These are phyloP conservation scores for Sclerotinia borealis DNA, from an alignment of 2,329 filamentous ascomycete species.

Conservation along the genomic window DNA sequence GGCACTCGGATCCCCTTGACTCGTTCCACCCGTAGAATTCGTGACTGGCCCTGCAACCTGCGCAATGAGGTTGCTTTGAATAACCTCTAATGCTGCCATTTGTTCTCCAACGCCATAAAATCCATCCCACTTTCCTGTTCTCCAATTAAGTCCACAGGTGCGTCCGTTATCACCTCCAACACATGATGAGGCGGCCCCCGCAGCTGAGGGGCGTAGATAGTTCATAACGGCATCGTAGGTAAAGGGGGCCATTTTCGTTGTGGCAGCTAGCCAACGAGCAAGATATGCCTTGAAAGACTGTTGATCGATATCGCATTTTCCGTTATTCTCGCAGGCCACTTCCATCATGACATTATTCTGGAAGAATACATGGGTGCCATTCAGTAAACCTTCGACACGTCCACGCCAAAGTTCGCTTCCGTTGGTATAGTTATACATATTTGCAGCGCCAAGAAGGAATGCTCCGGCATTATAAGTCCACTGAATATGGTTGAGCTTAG, in stretches of 20 bases:
- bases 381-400: slow-evolving; percentile 51
- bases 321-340: slow-evolving; percentile 54
- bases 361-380: slow-evolving; percentile 49
- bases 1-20: slow-evolving; percentile 35
- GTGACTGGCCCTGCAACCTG: slow-evolving; percentile 40
- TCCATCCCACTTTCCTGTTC: slow-evolving; percentile 41
- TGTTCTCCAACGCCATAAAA: slow-evolving; percentile 51
- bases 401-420: slow-evolving; percentile 52
- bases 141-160: slow-evolving; percentile 58
- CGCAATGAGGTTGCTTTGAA: slow-evolving; percentile 51
- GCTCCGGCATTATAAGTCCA: slow-evolving; percentile 66
- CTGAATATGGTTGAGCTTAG: slow-evolving; percentile 51
- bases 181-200: slow-evolving; percentile 51
- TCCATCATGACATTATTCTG: slow-evolving; percentile 56
- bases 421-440: slow-evolving; percentile 60
- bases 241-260: slow-evolving; percentile 58
- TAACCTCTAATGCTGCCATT: slow-evolving; percentile 59
- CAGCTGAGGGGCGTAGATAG: slow-evolving; percentile 48
- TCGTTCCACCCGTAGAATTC: slow-evolving; percentile 51
- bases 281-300: slow-evolving; percentile 57
- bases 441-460: slow-evolving; percentile 59
- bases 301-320: slow-evolving; percentile 54
- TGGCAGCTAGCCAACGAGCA: slow-evolving; percentile 53
- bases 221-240: slow-evolving; percentile 49
- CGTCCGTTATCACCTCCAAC: slow-evolving; percentile 51